Evolutionary conservation across 805 yeast genomes (phyloP).

Genomic region (Pichia eremophila): DNA sequence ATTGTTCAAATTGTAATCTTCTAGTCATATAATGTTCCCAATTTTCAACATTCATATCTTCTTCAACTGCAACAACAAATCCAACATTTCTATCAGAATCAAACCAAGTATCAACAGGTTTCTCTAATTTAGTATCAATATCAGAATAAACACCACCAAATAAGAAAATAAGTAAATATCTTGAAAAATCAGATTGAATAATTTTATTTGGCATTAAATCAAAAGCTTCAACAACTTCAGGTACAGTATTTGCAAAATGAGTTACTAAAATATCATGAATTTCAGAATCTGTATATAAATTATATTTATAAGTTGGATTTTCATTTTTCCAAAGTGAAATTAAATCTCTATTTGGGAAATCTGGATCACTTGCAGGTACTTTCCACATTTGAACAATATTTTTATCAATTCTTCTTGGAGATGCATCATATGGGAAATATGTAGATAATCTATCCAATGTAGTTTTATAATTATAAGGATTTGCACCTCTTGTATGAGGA

Average conservation of each 20-base stretch:
- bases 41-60: slow-evolving; percentile 41
- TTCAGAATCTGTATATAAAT: slow-evolving; percentile 25
- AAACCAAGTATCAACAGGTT: slow-evolving; percentile 52
- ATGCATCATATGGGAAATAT: slow-evolving; percentile 25
- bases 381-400: slow-evolving; percentile 30
- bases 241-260: slow-evolving; percentile 29
- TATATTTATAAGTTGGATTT: slow-evolving; percentile 26
- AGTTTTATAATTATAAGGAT: slow-evolving; percentile 25
- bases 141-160: slow-evolving; percentile 56
- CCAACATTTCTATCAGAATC: slow-evolving; percentile 46
- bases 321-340: slow-evolving; percentile 27
- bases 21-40: slow-evolving; percentile 45
- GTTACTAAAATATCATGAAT: slow-evolving; percentile 20
- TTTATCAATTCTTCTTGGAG: slow-evolving; percentile 26
- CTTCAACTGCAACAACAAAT: slow-evolving; percentile 45
- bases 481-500: slow-evolving; percentile 26
- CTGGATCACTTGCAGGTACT: slow-evolving; percentile 25
- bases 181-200: slow-evolving; percentile 44
- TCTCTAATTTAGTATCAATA: slow-evolving; percentile 48
- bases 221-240: slow-evolving; percentile 47
- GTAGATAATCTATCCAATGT: slow-evolving; percentile 24
- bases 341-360: slow-evolving; percentile 25
- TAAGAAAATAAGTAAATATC: slow-evolving; percentile 44
- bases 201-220: slow-evolving; percentile 45
- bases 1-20: slow-evolving; percentile 54